phyloP scores from a whole-genome alignment of 2,329 filamentous ascomycete genomes.

The Didymosphaeria variabile region DNA sequence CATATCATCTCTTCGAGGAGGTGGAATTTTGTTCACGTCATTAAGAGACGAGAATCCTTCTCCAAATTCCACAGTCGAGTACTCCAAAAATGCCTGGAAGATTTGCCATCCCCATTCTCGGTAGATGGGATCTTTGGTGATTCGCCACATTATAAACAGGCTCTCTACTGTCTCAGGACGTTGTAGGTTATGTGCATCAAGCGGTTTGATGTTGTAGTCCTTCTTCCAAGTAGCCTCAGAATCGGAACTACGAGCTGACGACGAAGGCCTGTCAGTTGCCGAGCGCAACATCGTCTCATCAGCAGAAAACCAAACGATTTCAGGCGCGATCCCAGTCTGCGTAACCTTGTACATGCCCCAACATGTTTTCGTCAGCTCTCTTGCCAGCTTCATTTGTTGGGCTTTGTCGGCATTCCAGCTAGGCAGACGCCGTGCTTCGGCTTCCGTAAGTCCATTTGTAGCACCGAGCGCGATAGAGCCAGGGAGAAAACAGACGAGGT shows the following conservation, averaged over 20 bases:
- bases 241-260: not conserved
- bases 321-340: conserved; percentile 85
- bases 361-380: conserved; percentile 94
- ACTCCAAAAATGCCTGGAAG: conserved; percentile 88
- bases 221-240: conserved; percentile 71
- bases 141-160: conserved; percentile 98
- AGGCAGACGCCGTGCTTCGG: conserved; percentile 74
- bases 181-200: conserved; percentile 90
- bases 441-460: conserved; percentile 79
- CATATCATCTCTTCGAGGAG: conserved; percentile 84
- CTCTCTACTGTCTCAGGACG: conserved; percentile 96
- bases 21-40: conserved; percentile 77
- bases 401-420: conserved; percentile 81
- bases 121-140: conserved; percentile 89
- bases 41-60: conserved; percentile 84
- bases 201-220: conserved; percentile 82
- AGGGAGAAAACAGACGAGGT: conserved; percentile 96
- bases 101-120: conserved; percentile 98
- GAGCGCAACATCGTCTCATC: not conserved
- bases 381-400: conserved; percentile 84
- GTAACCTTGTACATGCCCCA: conserved; percentile 97
- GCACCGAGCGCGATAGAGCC: conserved; percentile 91
- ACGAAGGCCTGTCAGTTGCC: conserved; percentile 1
- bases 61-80: conserved; percentile 80
- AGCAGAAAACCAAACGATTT: conserved; percentile 67